Conservation (phyloP, 768 basidiomycete genomes). For the Cyclocybe aegerita region DNA sequence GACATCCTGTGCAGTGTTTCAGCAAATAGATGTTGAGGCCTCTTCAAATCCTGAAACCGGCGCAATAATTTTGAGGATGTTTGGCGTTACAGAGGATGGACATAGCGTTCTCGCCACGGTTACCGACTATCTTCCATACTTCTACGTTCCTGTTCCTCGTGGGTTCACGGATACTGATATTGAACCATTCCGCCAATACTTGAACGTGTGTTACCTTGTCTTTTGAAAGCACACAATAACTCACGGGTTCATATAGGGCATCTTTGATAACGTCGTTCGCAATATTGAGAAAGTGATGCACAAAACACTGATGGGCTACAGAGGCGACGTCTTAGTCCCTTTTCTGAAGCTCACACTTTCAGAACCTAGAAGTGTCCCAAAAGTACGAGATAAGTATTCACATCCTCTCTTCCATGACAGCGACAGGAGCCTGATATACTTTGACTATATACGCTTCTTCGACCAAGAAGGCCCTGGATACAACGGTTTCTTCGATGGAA, state of each 20-base stretch:
- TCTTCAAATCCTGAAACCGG: conserved; percentile 43
- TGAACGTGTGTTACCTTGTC: conserved; percentile 62
- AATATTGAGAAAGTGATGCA: conserved; percentile 60
- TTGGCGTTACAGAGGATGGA: conserved; percentile 89
- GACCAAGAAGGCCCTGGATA: conserved; percentile 75
- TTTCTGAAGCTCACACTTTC: conserved; percentile 85
- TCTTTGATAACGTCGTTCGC: conserved; percentile 38
- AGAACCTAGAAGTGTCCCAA: conserved; percentile 77
- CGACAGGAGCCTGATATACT: conserved; percentile 5
- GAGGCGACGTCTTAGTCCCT: conserved; percentile 71
- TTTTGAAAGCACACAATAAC: neutral
- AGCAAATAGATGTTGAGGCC: conserved; percentile 92
- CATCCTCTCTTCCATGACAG: neutral
- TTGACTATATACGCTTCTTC: conserved; percentile 50
- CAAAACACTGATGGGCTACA: conserved; percentile 85
- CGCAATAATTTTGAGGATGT: conserved; percentile 62
- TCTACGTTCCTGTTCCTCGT: conserved; percentile 85
- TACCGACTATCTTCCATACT: conserved; percentile 86
- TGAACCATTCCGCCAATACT: conserved; percentile 56
- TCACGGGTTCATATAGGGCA: conserved; percentile 22
- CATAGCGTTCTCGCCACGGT: conserved; percentile 88
- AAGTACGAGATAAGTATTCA: conserved; percentile 82
- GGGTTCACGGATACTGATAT: conserved; percentile 76
- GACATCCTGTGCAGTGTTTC: conserved; percentile 62
- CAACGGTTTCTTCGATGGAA: conserved; percentile 53